Evolutionary conservation across 2,329 filamentous ascomycete genomes (phyloP), one percentile per base, ranked within the genome.

Genomic region (Teratosphaeriaceae sp.): DNA sequence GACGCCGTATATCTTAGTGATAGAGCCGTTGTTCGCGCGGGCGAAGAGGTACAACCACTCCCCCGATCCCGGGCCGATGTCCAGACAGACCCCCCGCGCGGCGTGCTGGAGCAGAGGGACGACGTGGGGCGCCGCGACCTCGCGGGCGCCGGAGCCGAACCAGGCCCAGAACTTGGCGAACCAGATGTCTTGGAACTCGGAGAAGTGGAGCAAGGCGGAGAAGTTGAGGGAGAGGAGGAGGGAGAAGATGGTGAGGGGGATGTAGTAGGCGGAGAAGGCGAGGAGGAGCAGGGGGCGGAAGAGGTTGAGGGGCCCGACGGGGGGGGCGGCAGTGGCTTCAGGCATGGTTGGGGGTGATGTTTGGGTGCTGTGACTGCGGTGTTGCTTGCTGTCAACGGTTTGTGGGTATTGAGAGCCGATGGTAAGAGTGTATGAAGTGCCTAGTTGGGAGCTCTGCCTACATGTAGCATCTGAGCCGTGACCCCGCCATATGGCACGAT

Each of bases 41-140:
- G 57, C 52, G 45, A 80, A 78, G 15, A 80, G 59, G 26, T 73
- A 67, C 3, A 78, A 71, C 79, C 78, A 83, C 59, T 79, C 68
- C 2, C 80, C 80, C 1, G 63, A 70, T 2, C 77, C 81, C 1
- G 80, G 73, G 2, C 80, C 80, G 42, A 84, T 70, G 61, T 85
- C 81, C 33, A 83, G 59, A 4, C 80, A 73, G 2, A 72, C 65
- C 2, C 79, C 78, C 0, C 56, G 54, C 7, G 78, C 63, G 2
- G 68, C 68, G 44, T 75, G 67, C 13, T 51, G 45, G 2, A 82
- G 67, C 2, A 82, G 64, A 0, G 79, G 75, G 8, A 74, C 57
- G 2, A 83, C 74, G 21, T 61, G 61, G 0, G 53, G 54, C 26
- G 65, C 66, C 15, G 64, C 69, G 30, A 49, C 55, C n/a, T 61